Conservation (phyloP, 495 filamentous ascomycete genomes). For the Neurospora sp. region DNA sequence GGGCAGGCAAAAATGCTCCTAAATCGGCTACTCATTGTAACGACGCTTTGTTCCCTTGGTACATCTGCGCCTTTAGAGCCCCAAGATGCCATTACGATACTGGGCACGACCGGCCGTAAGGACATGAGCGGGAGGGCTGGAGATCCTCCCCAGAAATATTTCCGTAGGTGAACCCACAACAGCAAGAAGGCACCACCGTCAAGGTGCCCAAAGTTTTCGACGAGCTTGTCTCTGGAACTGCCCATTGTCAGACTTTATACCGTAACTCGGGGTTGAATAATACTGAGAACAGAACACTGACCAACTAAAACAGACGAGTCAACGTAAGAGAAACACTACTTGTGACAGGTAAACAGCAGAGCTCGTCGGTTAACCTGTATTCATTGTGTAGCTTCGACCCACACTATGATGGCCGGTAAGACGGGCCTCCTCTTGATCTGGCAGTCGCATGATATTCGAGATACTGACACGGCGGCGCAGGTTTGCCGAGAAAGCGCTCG, state of each 20-base stretch:
- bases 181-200: background rate
- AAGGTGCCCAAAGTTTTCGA: background rate
- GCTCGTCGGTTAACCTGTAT: conserved; percentile 1
- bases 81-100: background rate
- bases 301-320: conserved; percentile 39
- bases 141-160: conserved; percentile 47
- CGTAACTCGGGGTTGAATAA: background rate
- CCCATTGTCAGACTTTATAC: background rate
- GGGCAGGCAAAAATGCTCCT: background rate
- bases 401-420: conserved; percentile 53
- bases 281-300: conserved; percentile 7
- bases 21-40: background rate
- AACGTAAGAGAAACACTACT: conserved; percentile 30
- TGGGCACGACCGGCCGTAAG: conserved; percentile 12
- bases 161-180: conserved; percentile 36
- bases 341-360: background rate
- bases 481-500: conserved; percentile 38
- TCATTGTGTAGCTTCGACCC: conserved; percentile 41
- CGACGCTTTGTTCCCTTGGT: background rate
- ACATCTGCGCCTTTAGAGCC: background rate
- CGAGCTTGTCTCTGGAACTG: background rate
- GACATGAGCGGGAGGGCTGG: conserved; percentile 37
- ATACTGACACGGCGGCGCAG: conserved; percentile 18
- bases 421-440: background rate
- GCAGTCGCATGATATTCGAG: background rate